These are phyloP conservation scores for Backusella psychrophila DNA, from an alignment of 192 early-diverging fungal genomes.

Conservation along the genomic window DNA sequence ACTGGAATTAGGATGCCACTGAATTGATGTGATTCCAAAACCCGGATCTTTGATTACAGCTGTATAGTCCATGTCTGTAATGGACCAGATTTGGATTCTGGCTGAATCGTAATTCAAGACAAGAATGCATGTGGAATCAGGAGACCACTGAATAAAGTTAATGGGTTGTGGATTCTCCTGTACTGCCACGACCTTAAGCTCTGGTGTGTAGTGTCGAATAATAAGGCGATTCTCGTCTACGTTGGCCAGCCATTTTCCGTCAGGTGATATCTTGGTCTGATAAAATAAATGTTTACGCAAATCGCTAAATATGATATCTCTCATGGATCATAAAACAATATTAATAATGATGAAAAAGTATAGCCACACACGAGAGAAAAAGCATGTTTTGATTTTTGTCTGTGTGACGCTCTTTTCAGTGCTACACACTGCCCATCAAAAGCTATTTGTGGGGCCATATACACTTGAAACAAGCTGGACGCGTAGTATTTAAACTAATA, in stretches of 20 bases:
- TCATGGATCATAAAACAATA: not conserved
- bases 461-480: not conserved
- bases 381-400: not conserved
- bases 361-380: not conserved
- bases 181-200: conserved; percentile 60
- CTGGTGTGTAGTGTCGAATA: conserved; percentile 58
- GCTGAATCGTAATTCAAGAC: conserved; percentile 46
- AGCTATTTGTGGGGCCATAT: not conserved
- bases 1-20: conserved; percentile 18
- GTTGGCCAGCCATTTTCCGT: conserved; percentile 66
- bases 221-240: conserved; percentile 63
- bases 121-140: conserved; percentile 59
- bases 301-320: conserved; percentile 15
- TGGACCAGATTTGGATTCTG: conserved; percentile 51
- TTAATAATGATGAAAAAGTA: not conserved
- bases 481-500: not conserved
- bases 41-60: conserved; percentile 56
- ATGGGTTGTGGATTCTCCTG: conserved; percentile 52
- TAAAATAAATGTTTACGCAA: conserved; percentile 58
- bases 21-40: conserved; percentile 12
- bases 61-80: conserved; percentile 59
- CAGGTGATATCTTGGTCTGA: conserved; percentile 61
- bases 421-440: not conserved
- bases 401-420: not conserved
- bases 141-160: conserved; percentile 62